Evolutionary conservation across 257 asterid genomes (phyloP).

Genomic region (Scutellaria galericulata): DNA sequence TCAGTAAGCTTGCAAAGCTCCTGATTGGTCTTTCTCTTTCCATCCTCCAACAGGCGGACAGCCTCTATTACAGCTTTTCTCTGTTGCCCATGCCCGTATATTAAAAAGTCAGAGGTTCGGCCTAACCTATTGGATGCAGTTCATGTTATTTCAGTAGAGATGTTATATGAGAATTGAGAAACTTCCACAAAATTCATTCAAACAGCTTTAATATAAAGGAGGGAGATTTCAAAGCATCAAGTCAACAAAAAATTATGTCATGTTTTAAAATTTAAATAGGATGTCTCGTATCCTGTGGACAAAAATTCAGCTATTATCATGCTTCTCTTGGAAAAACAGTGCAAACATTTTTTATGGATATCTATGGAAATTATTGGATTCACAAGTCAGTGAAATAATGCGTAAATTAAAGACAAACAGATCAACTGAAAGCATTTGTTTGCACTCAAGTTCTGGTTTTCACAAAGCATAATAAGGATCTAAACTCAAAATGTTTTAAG

Average conservation of each 20-base stretch:
- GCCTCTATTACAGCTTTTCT: slow-evolving; percentile 92
- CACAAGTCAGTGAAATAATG: slow-evolving; percentile 8
- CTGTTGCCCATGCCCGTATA: slow-evolving; percentile 97
- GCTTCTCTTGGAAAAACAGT: background rate
- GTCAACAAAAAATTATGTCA: slow-evolving; percentile 5
- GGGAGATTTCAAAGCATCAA: slow-evolving; percentile 16
- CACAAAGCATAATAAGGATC: background rate
- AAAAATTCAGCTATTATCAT: slow-evolving; percentile 12
- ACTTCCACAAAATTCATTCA: slow-evolving; percentile 20
- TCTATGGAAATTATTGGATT: slow-evolving; percentile 25
- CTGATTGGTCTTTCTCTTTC: slow-evolving; percentile 50
- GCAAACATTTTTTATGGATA: background rate
- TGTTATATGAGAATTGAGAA: background rate
- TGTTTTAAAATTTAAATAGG: slow-evolving; percentile 26
- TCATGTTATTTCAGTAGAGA: slow-evolving; percentile 34
- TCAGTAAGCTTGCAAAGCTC: slow-evolving; percentile 51
- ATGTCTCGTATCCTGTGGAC: slow-evolving; percentile 5
- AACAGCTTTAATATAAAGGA: background rate
- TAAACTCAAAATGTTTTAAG: background rate
- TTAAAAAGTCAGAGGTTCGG: slow-evolving; percentile 77
- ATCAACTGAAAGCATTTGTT: background rate
- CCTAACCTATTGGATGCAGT: slow-evolving; percentile 66
- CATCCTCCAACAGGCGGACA: slow-evolving; percentile 73
- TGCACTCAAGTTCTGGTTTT: background rate
- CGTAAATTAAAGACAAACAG: background rate